phyloP scores from a whole-genome alignment of 495 filamentous ascomycete genomes.

The Aspergillus nanangensis region DNA sequence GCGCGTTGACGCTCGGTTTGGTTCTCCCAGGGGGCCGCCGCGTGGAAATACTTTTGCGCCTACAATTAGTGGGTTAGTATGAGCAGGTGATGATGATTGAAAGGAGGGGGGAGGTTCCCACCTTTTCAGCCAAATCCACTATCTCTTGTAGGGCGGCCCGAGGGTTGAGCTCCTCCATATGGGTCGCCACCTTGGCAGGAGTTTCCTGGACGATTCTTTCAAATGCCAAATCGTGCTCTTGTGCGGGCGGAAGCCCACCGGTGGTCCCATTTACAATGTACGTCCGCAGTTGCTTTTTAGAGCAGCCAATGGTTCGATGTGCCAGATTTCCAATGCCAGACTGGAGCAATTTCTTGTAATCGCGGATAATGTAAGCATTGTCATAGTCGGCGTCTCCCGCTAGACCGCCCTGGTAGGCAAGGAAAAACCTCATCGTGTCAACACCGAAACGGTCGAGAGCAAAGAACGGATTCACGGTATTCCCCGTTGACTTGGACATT shows the following conservation, averaged over 20 bases:
- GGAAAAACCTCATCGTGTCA: slow-evolving; percentile 84
- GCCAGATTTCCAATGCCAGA: slow-evolving; percentile 73
- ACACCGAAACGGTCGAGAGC: slow-evolving; percentile 85
- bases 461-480: slow-evolving; percentile 92
- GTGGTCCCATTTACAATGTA: slow-evolving; percentile 44
- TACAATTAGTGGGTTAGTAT: slow-evolving; percentile 21
- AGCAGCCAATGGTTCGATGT: slow-evolving; percentile 61
- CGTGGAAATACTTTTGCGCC: slow-evolving; percentile 68
- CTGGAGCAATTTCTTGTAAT: slow-evolving; percentile 76
- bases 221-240: slow-evolving; percentile 24
- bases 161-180: slow-evolving; percentile 64
- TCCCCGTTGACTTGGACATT: slow-evolving; percentile 94
- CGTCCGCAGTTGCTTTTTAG: slow-evolving; percentile 57
- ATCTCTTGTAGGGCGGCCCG: slow-evolving; percentile 60
- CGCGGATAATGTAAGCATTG: slow-evolving; percentile 66
- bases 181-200: slow-evolving; percentile 35
- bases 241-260: slow-evolving; percentile 24
- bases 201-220: slow-evolving; percentile 30
- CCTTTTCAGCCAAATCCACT: slow-evolving; percentile 57
- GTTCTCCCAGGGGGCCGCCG: slow-evolving; percentile 53
- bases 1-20: slow-evolving; percentile 41
- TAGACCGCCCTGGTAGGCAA: slow-evolving; percentile 73
- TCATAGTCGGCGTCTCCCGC: slow-evolving; percentile 75
- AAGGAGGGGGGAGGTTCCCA: too few species aligned
- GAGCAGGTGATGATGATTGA: too few species aligned